These are phyloP conservation scores for Dictyostelium intermedium DNA, from an alignment of 78 protist species.

Conservation along the genomic window DNA sequence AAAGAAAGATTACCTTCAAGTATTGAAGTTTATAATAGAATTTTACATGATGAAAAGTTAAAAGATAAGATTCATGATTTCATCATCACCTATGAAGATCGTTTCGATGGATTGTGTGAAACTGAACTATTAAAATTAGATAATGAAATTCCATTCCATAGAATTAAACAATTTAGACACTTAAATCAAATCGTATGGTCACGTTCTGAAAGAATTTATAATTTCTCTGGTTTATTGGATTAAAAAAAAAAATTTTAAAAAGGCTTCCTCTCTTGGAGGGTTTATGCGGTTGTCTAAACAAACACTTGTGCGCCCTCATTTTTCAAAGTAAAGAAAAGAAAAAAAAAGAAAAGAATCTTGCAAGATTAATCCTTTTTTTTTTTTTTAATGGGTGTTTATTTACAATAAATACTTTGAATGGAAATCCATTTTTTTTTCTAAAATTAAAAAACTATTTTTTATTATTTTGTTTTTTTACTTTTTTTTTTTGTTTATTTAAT, in stretches of 20 bases:
- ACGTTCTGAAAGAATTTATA: not conserved
- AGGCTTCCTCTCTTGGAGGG: too few species aligned
- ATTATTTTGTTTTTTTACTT: too few species aligned
- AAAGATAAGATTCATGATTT: slow-evolving; percentile 12
- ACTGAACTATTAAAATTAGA: not conserved
- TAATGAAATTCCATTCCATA: slow-evolving; percentile 34
- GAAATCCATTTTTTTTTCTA: not conserved
- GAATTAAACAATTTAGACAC: not conserved
- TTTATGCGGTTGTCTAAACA: too few species aligned
- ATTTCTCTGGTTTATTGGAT: not conserved
- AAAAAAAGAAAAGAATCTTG: too few species aligned
- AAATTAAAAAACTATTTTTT: too few species aligned
- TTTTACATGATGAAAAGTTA: slow-evolving; percentile 8
- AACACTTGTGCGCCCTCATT: too few species aligned
- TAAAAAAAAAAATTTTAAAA: not conserved
- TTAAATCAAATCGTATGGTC: not conserved
- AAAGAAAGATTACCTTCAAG: slow-evolving; percentile 47
- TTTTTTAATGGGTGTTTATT: too few species aligned
- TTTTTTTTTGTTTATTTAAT: not conserved
- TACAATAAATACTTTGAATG: too few species aligned
- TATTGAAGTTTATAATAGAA: slow-evolving; percentile 61
- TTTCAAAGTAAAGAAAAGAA: too few species aligned
- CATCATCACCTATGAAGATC: slow-evolving; percentile 20
- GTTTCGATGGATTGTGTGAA: slow-evolving; percentile 17
- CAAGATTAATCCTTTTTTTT: too few species aligned